Percentiles rank a stretch among this genome's conserved stretches.
Conservation (phyloP, 2,329 filamentous ascomycete genomes). For the Monilinia polystroma region DNA sequence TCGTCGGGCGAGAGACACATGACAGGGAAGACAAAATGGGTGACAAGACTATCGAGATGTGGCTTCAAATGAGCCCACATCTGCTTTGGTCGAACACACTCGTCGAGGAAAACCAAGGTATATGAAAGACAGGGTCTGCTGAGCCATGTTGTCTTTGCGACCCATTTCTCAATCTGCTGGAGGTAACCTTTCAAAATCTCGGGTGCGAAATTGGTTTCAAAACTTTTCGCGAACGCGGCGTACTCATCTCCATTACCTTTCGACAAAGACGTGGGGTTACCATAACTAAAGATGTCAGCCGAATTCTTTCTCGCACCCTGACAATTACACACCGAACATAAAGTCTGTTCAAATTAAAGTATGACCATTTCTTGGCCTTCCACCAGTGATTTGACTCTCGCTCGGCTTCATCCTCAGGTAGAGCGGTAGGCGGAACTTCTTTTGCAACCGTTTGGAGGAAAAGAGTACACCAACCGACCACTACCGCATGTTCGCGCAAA, state of each 20-base stretch:
- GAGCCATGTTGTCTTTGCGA: conserved; percentile 89
- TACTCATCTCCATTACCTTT: conserved; percentile 75
- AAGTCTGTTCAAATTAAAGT: conserved; percentile 93
- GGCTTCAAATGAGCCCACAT: conserved; percentile 96
- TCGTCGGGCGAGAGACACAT: conserved; percentile 91
- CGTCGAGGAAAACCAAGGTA: conserved; percentile 91
- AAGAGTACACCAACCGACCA: conserved; percentile 93
- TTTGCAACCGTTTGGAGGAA: conserved; percentile 91
- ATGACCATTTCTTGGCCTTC: conserved; percentile 99
- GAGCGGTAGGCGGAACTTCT: conserved; percentile 71
- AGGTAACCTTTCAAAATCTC: conserved; percentile 96
- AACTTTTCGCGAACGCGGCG: conserved; percentile 81
- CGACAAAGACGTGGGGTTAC: conserved; percentile 75
- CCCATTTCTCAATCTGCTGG: conserved; percentile 95
- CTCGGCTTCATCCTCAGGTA: conserved; percentile 77
- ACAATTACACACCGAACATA: conserved; percentile 71
- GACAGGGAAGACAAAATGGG: conserved; percentile 93
- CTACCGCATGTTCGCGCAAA: conserved; percentile 76
- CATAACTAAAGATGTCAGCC: conserved; percentile 62
- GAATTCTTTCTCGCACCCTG: background rate
- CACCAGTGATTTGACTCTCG: conserved; percentile 96
- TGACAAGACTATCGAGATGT: conserved; percentile 88
- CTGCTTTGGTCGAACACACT: conserved; percentile 93
- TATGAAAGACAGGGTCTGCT: conserved; percentile 93
- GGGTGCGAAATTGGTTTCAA: conserved; percentile 87